These are phyloP conservation scores for Trichoderma pleuroti DNA, from an alignment of 2,329 filamentous ascomycete genomes.

Conservation along the genomic window DNA sequence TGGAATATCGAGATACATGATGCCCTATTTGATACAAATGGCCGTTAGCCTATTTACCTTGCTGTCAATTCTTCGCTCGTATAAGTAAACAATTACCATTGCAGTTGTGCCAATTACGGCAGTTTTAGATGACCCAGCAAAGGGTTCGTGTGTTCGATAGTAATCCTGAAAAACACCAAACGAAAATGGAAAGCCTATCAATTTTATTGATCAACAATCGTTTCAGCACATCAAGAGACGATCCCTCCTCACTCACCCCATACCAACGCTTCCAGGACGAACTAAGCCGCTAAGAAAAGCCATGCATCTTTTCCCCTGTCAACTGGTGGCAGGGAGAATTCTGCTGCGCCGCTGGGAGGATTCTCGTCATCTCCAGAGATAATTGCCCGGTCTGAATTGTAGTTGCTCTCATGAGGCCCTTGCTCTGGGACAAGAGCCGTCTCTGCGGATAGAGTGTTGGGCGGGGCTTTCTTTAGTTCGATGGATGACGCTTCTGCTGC, in stretches of 20 bases:
- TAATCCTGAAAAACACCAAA: constrained; percentile 66
- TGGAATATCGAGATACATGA: constrained; percentile 54
- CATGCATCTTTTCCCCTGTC: constrained; percentile 35
- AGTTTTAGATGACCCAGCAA: constrained; percentile 47
- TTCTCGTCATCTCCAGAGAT: not conserved
- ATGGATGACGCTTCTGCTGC: not conserved
- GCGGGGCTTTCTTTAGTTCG: not conserved
- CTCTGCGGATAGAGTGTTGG: not conserved
- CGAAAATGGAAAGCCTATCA: constrained; percentile 58
- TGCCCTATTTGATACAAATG: constrained; percentile 35
- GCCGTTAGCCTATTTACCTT: not conserved
- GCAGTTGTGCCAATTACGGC: constrained; percentile 58
- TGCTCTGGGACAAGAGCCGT: not conserved
- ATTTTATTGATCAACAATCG: not conserved
- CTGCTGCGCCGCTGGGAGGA: constrained; percentile 5
- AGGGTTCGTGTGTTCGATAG: constrained; percentile 56
- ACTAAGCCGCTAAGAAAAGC: constrained; percentile 34
- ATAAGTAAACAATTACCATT: constrained; percentile 36
- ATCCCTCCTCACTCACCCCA: constrained; percentile 28
- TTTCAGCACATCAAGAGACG: not conserved
- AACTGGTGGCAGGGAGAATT: constrained; percentile 29
- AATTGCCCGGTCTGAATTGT: not conserved
- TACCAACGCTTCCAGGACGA: constrained; percentile 33
- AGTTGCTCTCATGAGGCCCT: not conserved
- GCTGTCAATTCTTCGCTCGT: not conserved